Percentiles rank a stretch among this genome's conserved stretches.
These are phyloP conservation scores for Boletus rubescentipes DNA, from an alignment of 768 basidiomycete genomes.

Conservation along the genomic window DNA sequence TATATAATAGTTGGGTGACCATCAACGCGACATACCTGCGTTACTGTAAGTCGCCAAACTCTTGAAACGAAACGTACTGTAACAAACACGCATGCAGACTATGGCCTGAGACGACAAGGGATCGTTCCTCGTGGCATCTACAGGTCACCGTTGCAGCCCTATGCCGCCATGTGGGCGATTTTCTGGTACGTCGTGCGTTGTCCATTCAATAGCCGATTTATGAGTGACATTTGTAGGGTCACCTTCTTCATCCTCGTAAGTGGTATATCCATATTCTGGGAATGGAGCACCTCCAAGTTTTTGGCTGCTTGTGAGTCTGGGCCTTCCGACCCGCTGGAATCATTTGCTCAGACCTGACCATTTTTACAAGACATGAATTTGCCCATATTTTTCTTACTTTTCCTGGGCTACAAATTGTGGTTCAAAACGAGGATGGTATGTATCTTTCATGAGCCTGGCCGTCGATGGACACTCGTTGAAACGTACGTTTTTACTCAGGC, in stretches of 20 bases:
- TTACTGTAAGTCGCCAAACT: slow-evolving; percentile 50
- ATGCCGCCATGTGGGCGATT: slow-evolving; percentile 66
- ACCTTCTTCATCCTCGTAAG: slow-evolving; percentile 57
- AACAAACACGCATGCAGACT: slow-evolving; percentile 2
- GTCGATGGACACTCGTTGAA: not conserved
- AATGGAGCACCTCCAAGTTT: slow-evolving; percentile 55
- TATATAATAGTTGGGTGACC: slow-evolving; percentile 55
- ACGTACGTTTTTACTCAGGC: not conserved
- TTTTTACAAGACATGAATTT: slow-evolving; percentile 37
- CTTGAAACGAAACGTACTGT: slow-evolving; percentile 34
- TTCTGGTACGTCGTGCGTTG: slow-evolving; percentile 52
- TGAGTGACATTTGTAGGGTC: slow-evolving; percentile 7
- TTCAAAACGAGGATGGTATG: slow-evolving; percentile 22
- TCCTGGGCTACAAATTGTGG: slow-evolving; percentile 43
- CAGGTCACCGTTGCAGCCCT: slow-evolving; percentile 61
- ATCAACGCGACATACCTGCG: slow-evolving; percentile 72
- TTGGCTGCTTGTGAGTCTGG: slow-evolving; percentile 37
- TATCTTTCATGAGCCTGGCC: too few relatives aligned
- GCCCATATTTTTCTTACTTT: slow-evolving; percentile 44
- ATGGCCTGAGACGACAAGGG: slow-evolving; percentile 35
- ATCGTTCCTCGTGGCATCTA: slow-evolving; percentile 65
- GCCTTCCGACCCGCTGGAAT: not conserved
- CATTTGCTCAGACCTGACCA: not conserved
- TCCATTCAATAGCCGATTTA: not conserved
- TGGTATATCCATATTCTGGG: slow-evolving; percentile 61